These are phyloP conservation scores for Allium sativum DNA, from an alignment of 106 monocot species.

Conservation along the genomic window DNA sequence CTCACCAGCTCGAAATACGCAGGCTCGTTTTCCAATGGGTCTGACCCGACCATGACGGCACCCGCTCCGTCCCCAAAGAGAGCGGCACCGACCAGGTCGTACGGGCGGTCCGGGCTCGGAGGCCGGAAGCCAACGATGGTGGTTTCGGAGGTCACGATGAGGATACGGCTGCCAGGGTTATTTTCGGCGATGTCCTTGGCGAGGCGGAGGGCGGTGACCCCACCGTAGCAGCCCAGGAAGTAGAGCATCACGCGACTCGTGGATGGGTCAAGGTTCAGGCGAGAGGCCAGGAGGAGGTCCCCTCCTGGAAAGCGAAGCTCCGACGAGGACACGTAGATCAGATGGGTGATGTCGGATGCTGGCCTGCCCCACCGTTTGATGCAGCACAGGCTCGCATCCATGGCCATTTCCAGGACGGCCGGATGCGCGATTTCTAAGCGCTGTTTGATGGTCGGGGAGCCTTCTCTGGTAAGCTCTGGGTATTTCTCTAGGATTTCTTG, in stretches of 20 bases:
- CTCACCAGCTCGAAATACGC: constrained; percentile 47
- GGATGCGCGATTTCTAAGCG: constrained; percentile 58
- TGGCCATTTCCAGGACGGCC: constrained; percentile 54
- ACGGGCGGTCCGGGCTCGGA: constrained; percentile 47
- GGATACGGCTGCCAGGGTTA: constrained; percentile 77
- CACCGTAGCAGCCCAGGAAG: constrained; percentile 78
- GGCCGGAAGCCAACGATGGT: constrained; percentile 66
- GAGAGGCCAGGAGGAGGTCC: constrained; percentile 53
- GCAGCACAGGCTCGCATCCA: constrained; percentile 31
- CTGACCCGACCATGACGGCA: constrained; percentile 54
- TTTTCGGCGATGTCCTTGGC: constrained; percentile 89
- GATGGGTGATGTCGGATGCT: constrained; percentile 56
- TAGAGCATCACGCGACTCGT: constrained; percentile 47
- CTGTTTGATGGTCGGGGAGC: constrained; percentile 49
- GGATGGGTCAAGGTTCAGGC: constrained; percentile 35
- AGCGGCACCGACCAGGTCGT: constrained; percentile 81
- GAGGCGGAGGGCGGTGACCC: constrained; percentile 65
- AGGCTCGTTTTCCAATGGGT: constrained; percentile 24
- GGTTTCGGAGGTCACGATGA: constrained; percentile 67
- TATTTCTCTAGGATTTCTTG: constrained; percentile 60
- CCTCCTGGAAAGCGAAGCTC: constrained; percentile 72
- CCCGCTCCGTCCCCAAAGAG: constrained; percentile 80
- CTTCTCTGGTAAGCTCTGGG: constrained; percentile 58
- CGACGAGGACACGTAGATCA: constrained; percentile 79
- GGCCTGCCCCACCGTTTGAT: constrained; percentile 44